Evolutionary conservation across 192 early-diverging fungal genomes (phyloP), one percentile per base, ranked within the genome.

Genomic region (Obelidium mucronatum): DNA sequence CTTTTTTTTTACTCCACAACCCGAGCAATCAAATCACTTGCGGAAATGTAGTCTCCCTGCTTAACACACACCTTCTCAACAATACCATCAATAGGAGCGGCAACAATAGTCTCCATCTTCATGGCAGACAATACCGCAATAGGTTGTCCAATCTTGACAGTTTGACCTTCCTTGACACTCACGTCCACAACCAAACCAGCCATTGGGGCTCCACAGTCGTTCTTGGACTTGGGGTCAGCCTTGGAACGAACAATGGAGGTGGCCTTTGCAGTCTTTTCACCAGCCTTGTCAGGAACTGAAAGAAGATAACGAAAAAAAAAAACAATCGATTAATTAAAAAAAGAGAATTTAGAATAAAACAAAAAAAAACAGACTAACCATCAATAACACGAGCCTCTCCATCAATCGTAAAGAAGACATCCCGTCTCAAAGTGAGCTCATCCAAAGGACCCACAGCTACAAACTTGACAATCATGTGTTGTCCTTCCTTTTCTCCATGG

Each of bases 401-500:
- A 80, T 98, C 97, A 73, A 98, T 78, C 75, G 92, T 92, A 86
- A 98, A 98, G 91, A 93, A 98, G 30, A 98, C 95, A 76, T 98
- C 97, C 59, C 95, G 88, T 69, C 84, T 88, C 33, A 91, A 89
- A 51, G 83, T 93, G 58, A 86, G 73, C 19, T 90, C 87, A 66
- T 95, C 91, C 73, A 95, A 84, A 40, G 93, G 92, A 39, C 97
- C 97, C 34, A 94, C 90, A 33, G 97, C 97, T 56, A 97, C 82
- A 58, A 93, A 87, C 88, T 94, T 92, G 80, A 98, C 90, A 74
- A 97, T 96, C 54, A 97, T 77, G 42, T 54, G 52, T 17, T 89
- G 94, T 87, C 94, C 93, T 70, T 96, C 97, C 73, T 90, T 89
- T 74, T 95, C 93, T 44, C 96, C 83, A 73, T 94, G 83, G 36